Evolutionary conservation across 768 basidiomycete genomes (phyloP).

Genomic region (Candolleomyces efflorescens): DNA sequence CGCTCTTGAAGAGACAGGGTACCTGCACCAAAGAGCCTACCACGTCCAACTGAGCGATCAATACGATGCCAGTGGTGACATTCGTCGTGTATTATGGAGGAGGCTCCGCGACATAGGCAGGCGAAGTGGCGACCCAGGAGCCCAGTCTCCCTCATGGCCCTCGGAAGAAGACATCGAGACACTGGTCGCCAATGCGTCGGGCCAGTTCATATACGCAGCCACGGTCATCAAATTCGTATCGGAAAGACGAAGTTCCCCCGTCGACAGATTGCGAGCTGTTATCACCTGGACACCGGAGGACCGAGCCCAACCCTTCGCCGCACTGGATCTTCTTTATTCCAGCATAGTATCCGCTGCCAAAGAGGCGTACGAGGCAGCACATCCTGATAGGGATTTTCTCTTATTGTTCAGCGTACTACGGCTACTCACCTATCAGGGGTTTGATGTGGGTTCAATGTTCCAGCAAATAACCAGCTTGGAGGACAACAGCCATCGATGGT

Average conservation of each 20-base stretch:
- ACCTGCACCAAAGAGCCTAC: too few species aligned
- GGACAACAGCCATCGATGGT: too few species aligned
- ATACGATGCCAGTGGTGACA: background rate
- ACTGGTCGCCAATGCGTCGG: background rate
- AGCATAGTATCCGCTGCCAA: background rate
- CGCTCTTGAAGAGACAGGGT: too few species aligned
- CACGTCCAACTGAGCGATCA: background rate
- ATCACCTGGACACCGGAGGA: background rate
- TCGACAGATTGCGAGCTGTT: background rate
- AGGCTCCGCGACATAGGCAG: background rate
- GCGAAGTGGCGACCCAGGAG: background rate
- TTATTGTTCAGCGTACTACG: too few species aligned
- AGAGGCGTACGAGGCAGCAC: background rate
- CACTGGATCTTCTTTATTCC: background rate
- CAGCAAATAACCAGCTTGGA: too few species aligned
- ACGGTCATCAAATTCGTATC: background rate
- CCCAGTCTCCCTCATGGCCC: background rate
- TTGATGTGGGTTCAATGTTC: too few species aligned
- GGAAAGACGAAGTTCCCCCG: background rate
- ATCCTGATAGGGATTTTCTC: too few species aligned
- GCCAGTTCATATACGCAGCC: constrained; percentile 1
- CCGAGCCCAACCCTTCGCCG: background rate
- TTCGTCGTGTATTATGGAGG: background rate
- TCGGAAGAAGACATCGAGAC: background rate
- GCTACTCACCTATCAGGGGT: too few species aligned